Evolutionary conservation across 305 asterid species (phyloP), one percentile per base, ranked within the genome.

Genomic region (Rubia occidens): DNA sequence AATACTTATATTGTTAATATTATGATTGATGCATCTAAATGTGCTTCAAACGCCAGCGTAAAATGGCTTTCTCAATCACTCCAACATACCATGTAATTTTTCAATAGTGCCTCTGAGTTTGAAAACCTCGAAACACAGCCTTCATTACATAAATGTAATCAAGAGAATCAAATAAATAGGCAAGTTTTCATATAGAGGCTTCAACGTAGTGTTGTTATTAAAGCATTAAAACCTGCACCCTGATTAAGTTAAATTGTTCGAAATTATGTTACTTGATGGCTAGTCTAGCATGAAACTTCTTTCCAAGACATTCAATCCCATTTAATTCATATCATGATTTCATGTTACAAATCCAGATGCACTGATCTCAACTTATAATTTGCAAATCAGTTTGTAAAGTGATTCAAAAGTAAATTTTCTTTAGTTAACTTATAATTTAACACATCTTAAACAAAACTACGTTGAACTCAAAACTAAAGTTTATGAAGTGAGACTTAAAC

Each of bases 61-160:
- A 81, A 68, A 95, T 80, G 54, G 88, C 96, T 76, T 95, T 95
- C 80, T 95, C 99, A 53, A 95, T 83, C 72, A 95, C 83, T 69
- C 99, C 99, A 59, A 95, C 97, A 4, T 95, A 89, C 96, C 97
- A 95, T 76, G 74, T 69, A 61, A 95, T 83, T 81, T 89, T 89
- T 10, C 79, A 74, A 79, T 95, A 91, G 76, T 91, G 96, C 80
- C 63, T 91, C 75, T 98, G 83, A 49, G 66, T 86, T 82, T 91
- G 96, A 79, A 67, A 82, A 69, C 96, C 99, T 49, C 99, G 84
- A 85, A 91, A 91, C 69, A 78, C 49, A 17, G 98, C 85, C 99
- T 94, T 85, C 74, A 76, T 20, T 29, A 17, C 17, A 11, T 32
- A 21, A 66, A 53, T 64, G 6, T 64, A 66, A 60, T 63, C 74